Percentiles rank a stretch among this genome's conserved stretches.
phyloP scores from a whole-genome alignment of 2,329 filamentous ascomycete species.

The Penicillium sp. region DNA sequence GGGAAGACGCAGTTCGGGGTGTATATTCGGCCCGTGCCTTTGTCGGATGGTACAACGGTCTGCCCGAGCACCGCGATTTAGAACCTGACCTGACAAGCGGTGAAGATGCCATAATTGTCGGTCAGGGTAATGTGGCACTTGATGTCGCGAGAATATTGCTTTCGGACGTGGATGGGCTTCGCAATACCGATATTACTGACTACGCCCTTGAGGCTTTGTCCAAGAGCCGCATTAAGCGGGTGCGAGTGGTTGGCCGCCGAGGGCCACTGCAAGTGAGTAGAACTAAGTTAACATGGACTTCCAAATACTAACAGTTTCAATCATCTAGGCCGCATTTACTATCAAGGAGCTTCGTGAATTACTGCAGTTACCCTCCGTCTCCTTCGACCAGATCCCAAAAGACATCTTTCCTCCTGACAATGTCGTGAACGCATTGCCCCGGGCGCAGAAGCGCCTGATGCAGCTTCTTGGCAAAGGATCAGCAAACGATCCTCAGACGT shows the following conservation, averaged over 20 bases:
- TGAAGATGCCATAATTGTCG: conserved; percentile 81
- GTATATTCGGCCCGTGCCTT: conserved; percentile 89
- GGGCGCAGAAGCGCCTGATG: conserved; percentile 70
- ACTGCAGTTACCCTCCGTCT: conserved; percentile 67
- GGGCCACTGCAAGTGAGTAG: conserved; percentile 73
- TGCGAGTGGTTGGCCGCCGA: conserved; percentile 82
- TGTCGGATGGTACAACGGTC: conserved; percentile 97
- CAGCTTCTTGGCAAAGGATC: conserved; percentile 78
- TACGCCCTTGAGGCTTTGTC: conserved; percentile 70
- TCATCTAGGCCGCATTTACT: conserved; percentile 75
- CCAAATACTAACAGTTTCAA: conserved; percentile 4
- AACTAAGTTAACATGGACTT: background rate
- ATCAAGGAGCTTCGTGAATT: conserved; percentile 92
- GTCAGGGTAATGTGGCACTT: conserved; percentile 92
- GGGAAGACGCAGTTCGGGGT: conserved; percentile 62
- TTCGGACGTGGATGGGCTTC: conserved; percentile 66
- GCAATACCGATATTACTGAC: conserved; percentile 83
- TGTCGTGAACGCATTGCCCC: conserved; percentile 64
- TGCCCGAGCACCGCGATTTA: conserved; percentile 72
- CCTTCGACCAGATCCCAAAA: conserved; percentile 64
- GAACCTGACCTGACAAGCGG: conserved; percentile 68
- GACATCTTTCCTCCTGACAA: conserved; percentile 59
- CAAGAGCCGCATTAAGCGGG: conserved; percentile 68
- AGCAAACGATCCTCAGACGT: conserved; percentile 44
- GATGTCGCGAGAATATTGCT: conserved; percentile 88